Conservation (phyloP, 176 grass and related monocot genomes). For the Phyllostachys edulis region DNA sequence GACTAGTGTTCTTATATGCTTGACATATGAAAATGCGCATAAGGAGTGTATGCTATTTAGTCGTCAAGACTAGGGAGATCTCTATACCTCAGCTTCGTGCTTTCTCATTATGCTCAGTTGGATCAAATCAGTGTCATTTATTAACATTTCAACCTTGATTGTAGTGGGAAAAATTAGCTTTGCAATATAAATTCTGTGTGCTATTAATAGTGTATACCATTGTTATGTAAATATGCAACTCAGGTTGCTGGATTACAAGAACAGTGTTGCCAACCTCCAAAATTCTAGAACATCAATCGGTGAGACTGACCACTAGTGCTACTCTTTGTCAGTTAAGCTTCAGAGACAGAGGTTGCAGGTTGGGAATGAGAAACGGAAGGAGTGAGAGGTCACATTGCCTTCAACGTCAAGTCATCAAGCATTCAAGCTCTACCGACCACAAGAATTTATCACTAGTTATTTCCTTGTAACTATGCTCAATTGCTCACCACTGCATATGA, state of each 20-base stretch:
- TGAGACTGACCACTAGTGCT: neutral
- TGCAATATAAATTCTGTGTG: neutral
- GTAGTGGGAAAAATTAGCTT: neutral
- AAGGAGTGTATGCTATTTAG: neutral
- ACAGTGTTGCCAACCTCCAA: neutral
- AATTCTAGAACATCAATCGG: neutral
- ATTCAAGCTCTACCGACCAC: neutral
- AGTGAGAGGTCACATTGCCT: neutral
- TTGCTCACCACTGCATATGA: neutral
- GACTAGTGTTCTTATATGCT: neutral
- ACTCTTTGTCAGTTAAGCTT: neutral
- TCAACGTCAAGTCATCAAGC: neutral
- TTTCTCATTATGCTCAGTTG: conserved; percentile 20
- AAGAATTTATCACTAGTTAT: neutral
- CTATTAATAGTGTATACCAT: neutral
- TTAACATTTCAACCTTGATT: conserved; percentile 8
- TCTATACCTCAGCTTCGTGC: neutral
- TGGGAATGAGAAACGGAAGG: conserved; percentile 3
- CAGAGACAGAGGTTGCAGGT: neutral
- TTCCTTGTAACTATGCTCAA: neutral
- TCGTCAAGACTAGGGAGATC: conserved; percentile 2
- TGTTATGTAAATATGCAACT: conserved; percentile 1
- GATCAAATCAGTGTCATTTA: neutral
- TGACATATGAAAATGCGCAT: neutral
- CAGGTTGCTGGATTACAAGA: conserved; percentile 15